Evolutionary conservation across 1,139 yeast species (phyloP), one percentile per base, ranked within the genome.

Genomic region (Hyphopichia pseudoburtonii): DNA sequence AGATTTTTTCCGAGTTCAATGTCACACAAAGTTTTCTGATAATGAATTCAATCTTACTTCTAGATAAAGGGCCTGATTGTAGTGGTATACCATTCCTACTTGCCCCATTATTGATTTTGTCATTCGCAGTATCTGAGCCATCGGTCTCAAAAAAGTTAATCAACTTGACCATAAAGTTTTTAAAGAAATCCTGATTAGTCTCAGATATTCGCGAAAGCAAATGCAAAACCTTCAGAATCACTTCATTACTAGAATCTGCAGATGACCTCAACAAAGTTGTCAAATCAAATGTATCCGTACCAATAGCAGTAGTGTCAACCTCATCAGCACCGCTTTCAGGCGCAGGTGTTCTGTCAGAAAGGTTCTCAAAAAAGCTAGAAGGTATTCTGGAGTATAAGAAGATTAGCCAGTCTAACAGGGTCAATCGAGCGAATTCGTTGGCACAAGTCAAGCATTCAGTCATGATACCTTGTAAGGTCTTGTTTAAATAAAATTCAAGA

Each of bases 401-500:
- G 18, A 83, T 82, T 26, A 94, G 69, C 98, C 98, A 94, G 47
- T 90, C 96, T 32, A 94, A 66, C 15, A 95, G 86, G 0, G 95
- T 89, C 15, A 89, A 75, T 45, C 94, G 71, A 0, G 97, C 86
- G 25, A 83, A 79, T 46, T 88, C 96, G 48, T 87, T 84, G 39
- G 57, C 43, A 10, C 64, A 59, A 23, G 61, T 58, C 19, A 67
- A 54, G 41, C 68, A 70, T 45, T 68, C 73, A 30, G 57, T 53
- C 51, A 64, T 61, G 10, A 70, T 66, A 2, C 60, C 56, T 23
- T 59, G 57, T 29, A 70, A 54, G 0, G 73, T 67, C 12, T 52
- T 48, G 6, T 60, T 58, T 36, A 71, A 56, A 36, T 70, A 68
- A 25, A 60, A 52, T 43, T 70, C 76, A 25, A 65, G 54, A 39